These are phyloP conservation scores for Quercus glauca DNA, from an alignment of 306 rosid genomes.

Conservation along the genomic window DNA sequence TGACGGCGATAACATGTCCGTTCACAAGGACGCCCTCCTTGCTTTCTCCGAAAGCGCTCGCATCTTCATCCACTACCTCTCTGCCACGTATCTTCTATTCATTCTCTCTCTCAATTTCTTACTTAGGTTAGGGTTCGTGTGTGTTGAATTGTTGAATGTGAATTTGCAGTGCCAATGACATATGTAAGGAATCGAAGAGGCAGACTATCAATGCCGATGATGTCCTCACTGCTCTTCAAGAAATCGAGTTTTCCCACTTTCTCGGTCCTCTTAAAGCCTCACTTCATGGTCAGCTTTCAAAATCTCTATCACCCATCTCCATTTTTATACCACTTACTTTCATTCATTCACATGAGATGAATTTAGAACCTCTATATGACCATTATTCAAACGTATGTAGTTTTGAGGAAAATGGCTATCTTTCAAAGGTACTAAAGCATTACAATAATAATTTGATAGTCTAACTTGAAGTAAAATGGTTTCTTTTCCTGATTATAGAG, in stretches of 20 bases:
- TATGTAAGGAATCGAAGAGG: constrained; percentile 86
- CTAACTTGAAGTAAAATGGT: background rate
- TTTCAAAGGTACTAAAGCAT: background rate
- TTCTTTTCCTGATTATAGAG: background rate
- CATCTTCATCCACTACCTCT: constrained; percentile 89
- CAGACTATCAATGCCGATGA: constrained; percentile 82
- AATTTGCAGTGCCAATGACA: constrained; percentile 76
- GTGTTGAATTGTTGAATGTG: background rate
- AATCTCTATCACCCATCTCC: no score
- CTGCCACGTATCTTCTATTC: constrained; percentile 60
- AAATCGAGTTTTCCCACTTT: constrained; percentile 80
- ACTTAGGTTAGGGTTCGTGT: rapidly evolving
- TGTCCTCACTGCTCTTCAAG: constrained; percentile 78
- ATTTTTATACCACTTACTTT: no score
- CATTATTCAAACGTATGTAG: no score
- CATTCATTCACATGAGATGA: no score
- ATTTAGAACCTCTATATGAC: no score
- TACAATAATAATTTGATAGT: no score
- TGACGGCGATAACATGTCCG: constrained; percentile 50
- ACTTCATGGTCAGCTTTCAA: constrained; percentile 49
- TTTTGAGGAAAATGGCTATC: no score
- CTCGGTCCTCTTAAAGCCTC: constrained; percentile 63
- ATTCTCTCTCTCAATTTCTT: background rate
- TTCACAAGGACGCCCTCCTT: constrained; percentile 71
- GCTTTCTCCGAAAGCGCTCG: constrained; percentile 89